Conservation (phyloP, 306 rosid species). For the Rubus parviflorus region DNA sequence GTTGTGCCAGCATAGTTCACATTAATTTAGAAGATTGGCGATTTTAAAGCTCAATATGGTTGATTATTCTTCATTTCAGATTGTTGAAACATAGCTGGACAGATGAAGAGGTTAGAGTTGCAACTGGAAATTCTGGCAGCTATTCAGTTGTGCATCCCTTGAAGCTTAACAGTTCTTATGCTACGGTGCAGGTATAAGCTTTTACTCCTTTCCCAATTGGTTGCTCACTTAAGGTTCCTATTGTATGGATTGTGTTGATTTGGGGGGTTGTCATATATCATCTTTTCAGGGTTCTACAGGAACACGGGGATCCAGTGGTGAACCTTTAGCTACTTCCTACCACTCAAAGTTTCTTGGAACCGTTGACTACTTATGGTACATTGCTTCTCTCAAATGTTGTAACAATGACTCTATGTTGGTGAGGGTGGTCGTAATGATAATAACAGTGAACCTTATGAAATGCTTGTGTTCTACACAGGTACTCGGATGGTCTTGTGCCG, state of each 20-base stretch:
- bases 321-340: constrained; percentile 84
- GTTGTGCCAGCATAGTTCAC: not conserved
- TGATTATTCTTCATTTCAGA: constrained; percentile 39
- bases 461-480: constrained; percentile 47
- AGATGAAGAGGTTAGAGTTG: constrained; percentile 62
- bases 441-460: constrained; percentile 12
- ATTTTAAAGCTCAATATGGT: not conserved
- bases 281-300: constrained; percentile 56
- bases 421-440: constrained; percentile 9
- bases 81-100: constrained; percentile 59
- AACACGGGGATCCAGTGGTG: constrained; percentile 67
- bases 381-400: constrained; percentile 16
- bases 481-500: constrained; percentile 64
- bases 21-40: not conserved
- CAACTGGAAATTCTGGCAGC: constrained; percentile 61
- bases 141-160: constrained; percentile 62
- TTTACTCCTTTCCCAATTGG: constrained; percentile 23
- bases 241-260: not conserved
- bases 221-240: not conserved
- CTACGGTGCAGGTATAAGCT: constrained; percentile 51
- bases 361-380: constrained; percentile 89
- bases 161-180: constrained; percentile 77
- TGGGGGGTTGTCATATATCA: not conserved
- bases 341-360: constrained; percentile 92
- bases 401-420: constrained; percentile 8